phyloP scores from a whole-genome alignment of 164 flowering plant genomes.

The Liriodendron chinense region DNA sequence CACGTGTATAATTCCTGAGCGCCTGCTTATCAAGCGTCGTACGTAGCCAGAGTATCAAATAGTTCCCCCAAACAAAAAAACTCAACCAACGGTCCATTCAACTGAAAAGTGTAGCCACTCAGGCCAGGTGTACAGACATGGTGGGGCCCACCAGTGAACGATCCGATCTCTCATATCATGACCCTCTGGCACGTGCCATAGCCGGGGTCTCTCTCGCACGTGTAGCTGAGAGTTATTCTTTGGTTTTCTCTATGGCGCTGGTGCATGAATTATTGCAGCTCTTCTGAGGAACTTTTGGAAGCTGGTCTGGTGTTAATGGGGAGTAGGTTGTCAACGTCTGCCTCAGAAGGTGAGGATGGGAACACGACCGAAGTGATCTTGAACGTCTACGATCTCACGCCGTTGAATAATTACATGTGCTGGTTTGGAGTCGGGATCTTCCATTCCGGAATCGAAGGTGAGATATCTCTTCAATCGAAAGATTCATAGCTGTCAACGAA shows the following conservation, averaged over 20 bases:
- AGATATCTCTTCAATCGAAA: neutral
- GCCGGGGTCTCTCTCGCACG: no score
- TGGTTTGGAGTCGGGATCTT: slow-evolving; percentile 74
- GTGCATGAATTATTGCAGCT: neutral
- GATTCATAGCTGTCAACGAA: neutral
- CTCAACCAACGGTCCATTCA: no score
- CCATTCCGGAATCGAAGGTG: slow-evolving; percentile 82
- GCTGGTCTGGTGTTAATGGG: slow-evolving; percentile 10
- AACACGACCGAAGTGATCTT: slow-evolving; percentile 43
- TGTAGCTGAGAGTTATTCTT: neutral
- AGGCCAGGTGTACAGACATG: no score
- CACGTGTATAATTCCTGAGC: no score
- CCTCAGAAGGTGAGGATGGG: slow-evolving; percentile 16
- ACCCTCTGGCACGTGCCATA: no score
- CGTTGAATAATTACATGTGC: slow-evolving; percentile 51
- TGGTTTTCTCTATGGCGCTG: neutral
- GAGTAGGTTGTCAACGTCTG: slow-evolving; percentile 16
- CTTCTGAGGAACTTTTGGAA: neutral
- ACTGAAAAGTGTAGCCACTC: no score
- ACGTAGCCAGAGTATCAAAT: no score
- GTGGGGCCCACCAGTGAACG: no score
- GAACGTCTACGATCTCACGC: slow-evolving; percentile 81
- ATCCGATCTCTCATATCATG: no score
- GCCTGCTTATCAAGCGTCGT: no score
- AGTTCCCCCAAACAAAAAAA: no score